A percentile compares a stretch with the other conserved stretches of the same genome.
Evolutionary conservation across 2,329 filamentous ascomycete species (phyloP).

Genomic region (Coccinonectria pachysandricola): DNA sequence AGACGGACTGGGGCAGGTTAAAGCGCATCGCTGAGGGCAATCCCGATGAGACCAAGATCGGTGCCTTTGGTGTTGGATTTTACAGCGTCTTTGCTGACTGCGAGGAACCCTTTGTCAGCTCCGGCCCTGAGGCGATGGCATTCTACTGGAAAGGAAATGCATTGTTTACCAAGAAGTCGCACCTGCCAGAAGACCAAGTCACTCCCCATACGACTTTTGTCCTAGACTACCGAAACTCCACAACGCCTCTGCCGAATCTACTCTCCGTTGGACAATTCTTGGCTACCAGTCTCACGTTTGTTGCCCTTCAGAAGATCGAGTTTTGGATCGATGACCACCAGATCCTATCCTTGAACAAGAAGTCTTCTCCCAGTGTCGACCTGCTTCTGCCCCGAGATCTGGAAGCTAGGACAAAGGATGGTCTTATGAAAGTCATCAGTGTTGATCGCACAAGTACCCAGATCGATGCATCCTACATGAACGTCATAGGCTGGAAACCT

Average conservation of each 20-base stretch:
- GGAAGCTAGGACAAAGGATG: constrained; percentile 73
- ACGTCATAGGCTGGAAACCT: constrained; percentile 74
- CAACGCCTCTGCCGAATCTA: constrained; percentile 76
- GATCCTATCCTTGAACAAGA: constrained; percentile 71
- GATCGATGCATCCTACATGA: constrained; percentile 86
- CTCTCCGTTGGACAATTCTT: constrained; percentile 85
- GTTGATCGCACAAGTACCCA: constrained; percentile 82
- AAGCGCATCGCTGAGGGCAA: constrained; percentile 99
- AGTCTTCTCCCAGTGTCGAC: constrained; percentile 65
- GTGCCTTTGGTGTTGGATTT: constrained; percentile 95
- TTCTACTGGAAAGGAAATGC: constrained; percentile 99
- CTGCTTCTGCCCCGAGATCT: constrained; percentile 69
- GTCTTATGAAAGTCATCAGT: constrained; percentile 74
- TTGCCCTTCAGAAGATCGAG: constrained; percentile 77
- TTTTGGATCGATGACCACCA: constrained; percentile 84
- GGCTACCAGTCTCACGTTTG: constrained; percentile 91
- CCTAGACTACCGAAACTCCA: constrained; percentile 83
- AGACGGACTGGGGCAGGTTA: constrained; percentile 84
- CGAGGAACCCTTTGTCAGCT: constrained; percentile 94
- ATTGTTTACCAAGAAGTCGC: constrained; percentile 80
- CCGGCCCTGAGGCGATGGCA: constrained; percentile 85
- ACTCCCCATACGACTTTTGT: constrained; percentile 80
- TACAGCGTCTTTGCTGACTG: constrained; percentile 98
- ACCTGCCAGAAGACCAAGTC: constrained; percentile 55
- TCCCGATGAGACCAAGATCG: constrained; percentile 97